Evolutionary conservation across 768 basidiomycete species (phyloP).

Genomic region (Leucocoprinus birnbaumii): DNA sequence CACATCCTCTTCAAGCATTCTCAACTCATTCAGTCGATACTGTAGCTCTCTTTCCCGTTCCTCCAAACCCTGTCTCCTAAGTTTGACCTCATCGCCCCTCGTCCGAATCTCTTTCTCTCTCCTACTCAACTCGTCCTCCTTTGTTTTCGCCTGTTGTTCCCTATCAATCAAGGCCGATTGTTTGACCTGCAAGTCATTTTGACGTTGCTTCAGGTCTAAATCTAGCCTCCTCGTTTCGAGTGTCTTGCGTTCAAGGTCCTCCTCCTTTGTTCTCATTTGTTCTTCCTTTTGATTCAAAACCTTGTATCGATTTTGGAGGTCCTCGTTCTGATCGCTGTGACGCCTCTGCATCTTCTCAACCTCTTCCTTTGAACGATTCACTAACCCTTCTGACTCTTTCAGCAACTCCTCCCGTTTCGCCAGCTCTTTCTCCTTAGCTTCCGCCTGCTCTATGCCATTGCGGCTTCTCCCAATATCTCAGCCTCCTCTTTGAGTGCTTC

Average conservation of each 20-base stretch:
- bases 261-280: conserved; percentile 11
- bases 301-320: background rate
- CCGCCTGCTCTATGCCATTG: conserved; percentile 1
- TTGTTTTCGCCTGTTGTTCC: conserved; percentile 5
- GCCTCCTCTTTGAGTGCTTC: background rate
- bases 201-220: conserved; percentile 9
- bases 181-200: background rate
- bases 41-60: conserved; percentile 12
- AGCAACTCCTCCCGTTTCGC: conserved; percentile 3
- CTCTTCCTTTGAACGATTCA: background rate
- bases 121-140: conserved; percentile 12
- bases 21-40: conserved; percentile 13
- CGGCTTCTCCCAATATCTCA: background rate
- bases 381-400: background rate
- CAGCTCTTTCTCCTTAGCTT: conserved; percentile 6
- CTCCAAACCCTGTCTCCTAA: conserved; percentile 9
- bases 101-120: conserved; percentile 16
- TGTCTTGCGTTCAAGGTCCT: conserved; percentile 7
- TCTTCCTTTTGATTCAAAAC: conserved; percentile 4
- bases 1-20: conserved; percentile 10
- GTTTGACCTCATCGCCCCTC: conserved; percentile 11
- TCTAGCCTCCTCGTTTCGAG: conserved; percentile 8
- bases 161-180: conserved; percentile 7
- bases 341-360: background rate
- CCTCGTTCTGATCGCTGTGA: background rate